Percentiles rank a stretch among this genome's conserved stretches.
phyloP scores from a whole-genome alignment of 2,329 filamentous ascomycete genomes.

The Tolypocladium sp. region DNA sequence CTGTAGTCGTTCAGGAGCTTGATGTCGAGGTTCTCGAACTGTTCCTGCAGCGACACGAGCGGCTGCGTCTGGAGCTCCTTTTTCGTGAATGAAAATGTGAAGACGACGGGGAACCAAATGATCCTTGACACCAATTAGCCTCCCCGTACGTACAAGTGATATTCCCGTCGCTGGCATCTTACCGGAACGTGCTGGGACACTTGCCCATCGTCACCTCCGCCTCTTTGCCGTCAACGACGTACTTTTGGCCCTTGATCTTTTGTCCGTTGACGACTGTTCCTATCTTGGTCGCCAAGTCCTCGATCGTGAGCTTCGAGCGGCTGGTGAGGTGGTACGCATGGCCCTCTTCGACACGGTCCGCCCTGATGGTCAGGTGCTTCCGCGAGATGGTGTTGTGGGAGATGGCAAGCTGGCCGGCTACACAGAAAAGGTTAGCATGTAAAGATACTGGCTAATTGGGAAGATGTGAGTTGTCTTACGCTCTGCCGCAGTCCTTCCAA shows the following conservation, averaged over 20 bases:
- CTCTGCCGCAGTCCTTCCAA: slow-evolving; percentile 68
- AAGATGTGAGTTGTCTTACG: slow-evolving; percentile 28
- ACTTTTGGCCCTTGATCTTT: slow-evolving; percentile 54
- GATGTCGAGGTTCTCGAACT: slow-evolving; percentile 78
- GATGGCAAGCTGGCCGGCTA: slow-evolving; percentile 60
- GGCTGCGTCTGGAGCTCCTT: slow-evolving; percentile 62
- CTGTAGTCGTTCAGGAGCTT: slow-evolving; percentile 73
- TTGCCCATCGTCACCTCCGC: slow-evolving; percentile 65
- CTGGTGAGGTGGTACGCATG: slow-evolving; percentile 56
- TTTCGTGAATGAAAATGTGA: slow-evolving; percentile 63
- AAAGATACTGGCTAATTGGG: no score
- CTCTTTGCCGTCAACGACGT: slow-evolving; percentile 35
- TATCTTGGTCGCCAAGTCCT: slow-evolving; percentile 74
- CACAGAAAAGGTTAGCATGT: background rate
- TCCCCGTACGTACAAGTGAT: background rate
- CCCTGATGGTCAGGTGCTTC: slow-evolving; percentile 73
- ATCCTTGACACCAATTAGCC: slow-evolving; percentile 39
- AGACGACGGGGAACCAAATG: slow-evolving; percentile 69
- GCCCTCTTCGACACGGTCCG: slow-evolving; percentile 54
- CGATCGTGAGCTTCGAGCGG: slow-evolving; percentile 62
- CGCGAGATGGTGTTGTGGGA: slow-evolving; percentile 78
- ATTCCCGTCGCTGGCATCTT: slow-evolving; percentile 6
- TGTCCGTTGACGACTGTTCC: slow-evolving; percentile 72
- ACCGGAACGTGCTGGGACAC: slow-evolving; percentile 56
- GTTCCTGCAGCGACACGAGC: slow-evolving; percentile 39